A percentile compares a stretch with the other conserved stretches of the same genome.
These are phyloP conservation scores for Fagus sylvatica DNA, from an alignment of 306 rosid species.

Conservation along the genomic window DNA sequence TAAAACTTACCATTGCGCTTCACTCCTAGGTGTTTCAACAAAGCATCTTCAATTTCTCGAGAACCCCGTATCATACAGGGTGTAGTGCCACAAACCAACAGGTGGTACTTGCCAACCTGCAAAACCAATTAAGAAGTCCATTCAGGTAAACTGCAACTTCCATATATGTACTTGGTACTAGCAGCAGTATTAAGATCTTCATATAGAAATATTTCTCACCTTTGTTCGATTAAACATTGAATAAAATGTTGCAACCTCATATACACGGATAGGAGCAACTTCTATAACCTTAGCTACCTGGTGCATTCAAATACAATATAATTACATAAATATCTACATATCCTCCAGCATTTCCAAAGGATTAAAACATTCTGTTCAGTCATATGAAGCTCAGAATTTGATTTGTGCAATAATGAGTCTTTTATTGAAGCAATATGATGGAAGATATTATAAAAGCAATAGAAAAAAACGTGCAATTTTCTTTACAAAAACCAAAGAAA, in stretches of 20 bases:
- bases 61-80: conserved; percentile 99
- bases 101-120: conserved; percentile 94
- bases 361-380: no score
- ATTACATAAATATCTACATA: not conserved
- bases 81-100: conserved; percentile 96
- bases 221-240: conserved; percentile 93
- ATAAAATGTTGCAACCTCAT: conserved; percentile 96
- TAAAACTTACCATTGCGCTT: conserved; percentile 78
- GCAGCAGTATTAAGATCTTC: not conserved
- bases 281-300: conserved; percentile 91
- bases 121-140: conserved; percentile 31
- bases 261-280: conserved; percentile 94
- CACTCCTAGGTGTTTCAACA: conserved; percentile 90
- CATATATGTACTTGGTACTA: conserved; percentile 6
- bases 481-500: not conserved
- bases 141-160: conserved; percentile 29
- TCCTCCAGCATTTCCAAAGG: no score
- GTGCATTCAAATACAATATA: conserved; percentile 39
- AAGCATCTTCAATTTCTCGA: conserved; percentile 84
- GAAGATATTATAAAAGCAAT: not conserved
- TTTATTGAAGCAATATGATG: not conserved
- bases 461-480: not conserved
- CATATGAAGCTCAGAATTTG: not conserved
- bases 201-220: conserved; percentile 45
- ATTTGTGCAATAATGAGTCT: not conserved